Conservation (phyloP, 2,329 filamentous ascomycete species). For the Ophiocordyceps robertsii region DNA sequence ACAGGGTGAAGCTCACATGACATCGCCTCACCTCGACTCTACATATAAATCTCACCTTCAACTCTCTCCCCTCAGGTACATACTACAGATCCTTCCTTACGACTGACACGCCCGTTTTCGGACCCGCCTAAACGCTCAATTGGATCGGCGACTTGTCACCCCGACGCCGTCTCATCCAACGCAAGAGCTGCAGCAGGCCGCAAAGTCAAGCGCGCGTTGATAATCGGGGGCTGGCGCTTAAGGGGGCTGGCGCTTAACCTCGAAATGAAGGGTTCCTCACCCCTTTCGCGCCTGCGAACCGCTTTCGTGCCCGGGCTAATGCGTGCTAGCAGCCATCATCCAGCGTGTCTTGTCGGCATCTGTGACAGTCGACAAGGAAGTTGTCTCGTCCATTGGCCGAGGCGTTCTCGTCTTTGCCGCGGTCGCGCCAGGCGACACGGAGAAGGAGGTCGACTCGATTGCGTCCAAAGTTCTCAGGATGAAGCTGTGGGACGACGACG, state of each 20-base stretch:
- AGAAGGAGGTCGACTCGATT: conserved; percentile 73
- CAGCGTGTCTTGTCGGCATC: conserved; percentile 92
- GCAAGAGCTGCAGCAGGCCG: no score
- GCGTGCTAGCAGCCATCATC: conserved; percentile 55
- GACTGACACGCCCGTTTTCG: no score
- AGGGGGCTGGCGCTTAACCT: background rate
- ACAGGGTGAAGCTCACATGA: no score
- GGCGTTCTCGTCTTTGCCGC: conserved; percentile 87
- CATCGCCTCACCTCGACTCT: no score
- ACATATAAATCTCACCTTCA: no score
- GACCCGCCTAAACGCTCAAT: no score
- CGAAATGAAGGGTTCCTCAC: background rate
- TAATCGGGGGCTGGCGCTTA: no score
- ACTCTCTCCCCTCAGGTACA: no score
- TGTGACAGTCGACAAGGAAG: conserved; percentile 81
- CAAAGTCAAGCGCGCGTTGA: no score
- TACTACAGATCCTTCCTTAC: no score
- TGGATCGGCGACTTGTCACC: no score
- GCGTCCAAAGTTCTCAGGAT: conserved; percentile 80
- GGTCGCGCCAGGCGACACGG: conserved; percentile 78
- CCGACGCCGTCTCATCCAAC: no score
- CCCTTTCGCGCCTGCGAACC: background rate
- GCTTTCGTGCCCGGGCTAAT: background rate
- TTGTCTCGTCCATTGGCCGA: conserved; percentile 82
- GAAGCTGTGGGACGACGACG: conserved; percentile 80